phyloP scores from a whole-genome alignment of 352 stramenopile species.

The Phytophthora cactorum region DNA sequence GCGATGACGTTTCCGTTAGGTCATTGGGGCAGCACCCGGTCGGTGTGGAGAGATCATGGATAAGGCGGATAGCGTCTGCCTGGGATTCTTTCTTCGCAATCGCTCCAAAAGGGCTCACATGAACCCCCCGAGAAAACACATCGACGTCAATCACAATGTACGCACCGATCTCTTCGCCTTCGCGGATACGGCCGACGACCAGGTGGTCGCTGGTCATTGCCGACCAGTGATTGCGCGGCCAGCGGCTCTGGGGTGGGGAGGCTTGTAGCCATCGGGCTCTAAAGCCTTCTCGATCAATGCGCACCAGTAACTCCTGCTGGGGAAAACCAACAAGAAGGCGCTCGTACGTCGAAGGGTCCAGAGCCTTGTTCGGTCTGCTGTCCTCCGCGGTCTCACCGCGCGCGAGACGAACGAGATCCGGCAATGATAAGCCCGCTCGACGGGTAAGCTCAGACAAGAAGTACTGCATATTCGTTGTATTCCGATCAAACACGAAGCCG shows the following conservation, averaged over 20 bases:
- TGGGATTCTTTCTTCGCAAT: not conserved
- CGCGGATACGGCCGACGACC: not conserved
- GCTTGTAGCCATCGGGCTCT: not conserved
- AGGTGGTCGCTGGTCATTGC: not conserved
- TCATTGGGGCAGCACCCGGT: too few relatives aligned
- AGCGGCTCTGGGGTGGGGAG: not conserved
- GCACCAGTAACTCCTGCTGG: not conserved
- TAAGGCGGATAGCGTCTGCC: not conserved
- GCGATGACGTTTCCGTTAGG: too few relatives aligned
- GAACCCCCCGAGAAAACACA: not conserved
- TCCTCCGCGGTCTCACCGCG: not conserved
- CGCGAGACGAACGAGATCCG: not conserved
- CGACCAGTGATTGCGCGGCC: not conserved
- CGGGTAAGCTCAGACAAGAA: too few relatives aligned
- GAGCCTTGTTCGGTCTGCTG: not conserved
- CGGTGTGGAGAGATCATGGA: not conserved
- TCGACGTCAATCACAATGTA: not conserved
- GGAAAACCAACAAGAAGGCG: not conserved
- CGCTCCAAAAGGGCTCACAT: not conserved
- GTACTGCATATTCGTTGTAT: not conserved
- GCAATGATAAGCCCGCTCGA: not conserved
- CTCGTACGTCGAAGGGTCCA: not conserved
- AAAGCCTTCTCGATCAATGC: not conserved
- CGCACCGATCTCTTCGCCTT: not conserved
- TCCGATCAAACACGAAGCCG: too few relatives aligned